These are phyloP conservation scores for Ramichloridium luteum DNA, from an alignment of 2,329 filamentous ascomycete genomes.

Conservation along the genomic window DNA sequence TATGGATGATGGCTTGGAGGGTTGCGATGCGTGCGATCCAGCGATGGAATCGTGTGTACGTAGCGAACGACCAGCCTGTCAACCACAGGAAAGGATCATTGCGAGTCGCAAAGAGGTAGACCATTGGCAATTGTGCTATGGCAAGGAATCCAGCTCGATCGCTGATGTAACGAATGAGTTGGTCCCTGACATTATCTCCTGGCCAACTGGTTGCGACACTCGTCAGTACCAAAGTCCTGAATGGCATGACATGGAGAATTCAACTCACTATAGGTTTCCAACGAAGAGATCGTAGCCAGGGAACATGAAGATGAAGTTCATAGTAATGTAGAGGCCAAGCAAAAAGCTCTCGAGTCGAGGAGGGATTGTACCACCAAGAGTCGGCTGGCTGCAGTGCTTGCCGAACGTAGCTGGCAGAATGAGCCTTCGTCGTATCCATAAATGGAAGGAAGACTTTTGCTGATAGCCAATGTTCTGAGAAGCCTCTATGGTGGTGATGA, in stretches of 20 bases:
- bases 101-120: constrained; percentile 55
- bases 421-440: constrained; percentile 28
- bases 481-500: constrained; percentile 16
- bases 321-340: constrained; percentile 32
- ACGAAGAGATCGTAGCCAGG: constrained; percentile 34
- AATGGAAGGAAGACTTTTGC: constrained; percentile 6
- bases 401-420: constrained; percentile 34
- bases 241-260: too few species aligned
- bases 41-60: constrained; percentile 56
- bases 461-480: constrained; percentile 7
- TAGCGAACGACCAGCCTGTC: constrained; percentile 57
- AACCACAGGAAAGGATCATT: constrained; percentile 56
- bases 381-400: constrained; percentile 29
- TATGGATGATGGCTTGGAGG: constrained; percentile 50
- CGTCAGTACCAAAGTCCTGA: too few species aligned
- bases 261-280: constrained; percentile 37
- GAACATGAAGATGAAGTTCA: constrained; percentile 33
- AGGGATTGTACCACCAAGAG: constrained; percentile 34
- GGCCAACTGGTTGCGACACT: constrained; percentile 19
- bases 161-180: constrained; percentile 44
- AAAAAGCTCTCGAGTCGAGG: constrained; percentile 36
- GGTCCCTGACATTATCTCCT: constrained; percentile 22
- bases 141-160: constrained; percentile 54
- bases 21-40: constrained; percentile 53
- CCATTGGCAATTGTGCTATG: constrained; percentile 49